phyloP scores from a whole-genome alignment of 192 early-diverging fungal genomes.

The Coemansia sp. region DNA sequence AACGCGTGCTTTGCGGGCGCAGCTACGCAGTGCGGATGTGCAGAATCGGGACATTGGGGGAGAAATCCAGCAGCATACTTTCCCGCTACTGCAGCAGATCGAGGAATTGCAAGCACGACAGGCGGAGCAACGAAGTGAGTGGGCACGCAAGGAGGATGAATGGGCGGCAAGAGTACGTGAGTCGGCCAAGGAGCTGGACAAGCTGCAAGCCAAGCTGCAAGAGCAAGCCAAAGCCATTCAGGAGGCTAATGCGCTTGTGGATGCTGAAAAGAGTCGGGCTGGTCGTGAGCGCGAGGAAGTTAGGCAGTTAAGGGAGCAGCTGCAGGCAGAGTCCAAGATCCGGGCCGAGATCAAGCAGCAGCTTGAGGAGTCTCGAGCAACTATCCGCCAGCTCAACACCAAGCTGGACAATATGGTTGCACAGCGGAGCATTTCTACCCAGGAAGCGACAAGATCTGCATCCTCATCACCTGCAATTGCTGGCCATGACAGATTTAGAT shows the following conservation, averaged over 20 bases:
- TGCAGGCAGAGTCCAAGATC: constrained; percentile 46
- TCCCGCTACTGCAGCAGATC: constrained; percentile 49
- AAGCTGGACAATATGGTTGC: constrained; percentile 19
- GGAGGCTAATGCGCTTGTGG: not conserved
- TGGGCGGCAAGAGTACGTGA: constrained; percentile 21
- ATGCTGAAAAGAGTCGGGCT: constrained; percentile 14
- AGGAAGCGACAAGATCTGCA: not conserved
- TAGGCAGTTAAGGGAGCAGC: constrained; percentile 65
- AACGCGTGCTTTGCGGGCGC: constrained; percentile 33
- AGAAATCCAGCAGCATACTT: constrained; percentile 46
- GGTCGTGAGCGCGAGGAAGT: constrained; percentile 12
- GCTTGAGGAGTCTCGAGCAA: constrained; percentile 36
- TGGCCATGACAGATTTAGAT: not conserved
- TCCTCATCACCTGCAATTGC: not conserved
- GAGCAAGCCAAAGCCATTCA: constrained; percentile 6
- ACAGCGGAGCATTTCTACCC: constrained; percentile 8
- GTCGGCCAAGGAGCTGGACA: constrained; percentile 14
- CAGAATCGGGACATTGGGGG: constrained; percentile 33
- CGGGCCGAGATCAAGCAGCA: constrained; percentile 45
- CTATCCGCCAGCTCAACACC: constrained; percentile 13
- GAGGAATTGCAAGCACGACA: constrained; percentile 44
- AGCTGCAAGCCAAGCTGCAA: constrained; percentile 14
- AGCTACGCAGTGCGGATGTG: constrained; percentile 33
- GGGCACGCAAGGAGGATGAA: constrained; percentile 32
- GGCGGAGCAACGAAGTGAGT: constrained; percentile 28